phyloP scores from a whole-genome alignment of 371 early-diverging fungal species.

The Mucor saturninus region DNA sequence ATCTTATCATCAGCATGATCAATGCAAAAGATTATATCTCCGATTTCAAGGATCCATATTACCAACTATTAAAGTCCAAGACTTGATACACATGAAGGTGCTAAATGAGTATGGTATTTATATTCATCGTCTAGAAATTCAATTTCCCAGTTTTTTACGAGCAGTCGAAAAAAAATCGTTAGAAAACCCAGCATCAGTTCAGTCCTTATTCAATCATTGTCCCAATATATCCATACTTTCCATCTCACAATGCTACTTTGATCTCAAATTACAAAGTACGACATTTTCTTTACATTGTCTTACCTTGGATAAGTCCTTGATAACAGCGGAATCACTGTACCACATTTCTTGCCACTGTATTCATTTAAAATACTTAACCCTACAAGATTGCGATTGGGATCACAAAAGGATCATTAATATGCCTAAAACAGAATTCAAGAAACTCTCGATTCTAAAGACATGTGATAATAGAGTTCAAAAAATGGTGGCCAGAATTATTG shows the following conservation, averaged over 20 bases:
- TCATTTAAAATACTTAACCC: neutral
- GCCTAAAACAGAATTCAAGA: neutral
- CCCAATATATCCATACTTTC: neutral
- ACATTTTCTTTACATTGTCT: neutral
- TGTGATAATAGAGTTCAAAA: too few species aligned
- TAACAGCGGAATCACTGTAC: neutral
- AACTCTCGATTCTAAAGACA: neutral
- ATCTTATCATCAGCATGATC: neutral
- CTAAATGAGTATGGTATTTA: neutral
- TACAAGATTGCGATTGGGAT: neutral
- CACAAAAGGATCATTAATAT: neutral
- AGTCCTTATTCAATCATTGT: neutral
- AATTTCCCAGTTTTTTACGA: neutral
- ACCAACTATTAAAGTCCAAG: neutral
- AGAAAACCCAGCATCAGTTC: neutral
- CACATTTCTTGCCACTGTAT: neutral
- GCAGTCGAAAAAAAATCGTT: neutral
- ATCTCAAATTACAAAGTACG: neutral
- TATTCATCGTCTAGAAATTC: conserved; percentile 1
- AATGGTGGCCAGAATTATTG: too few species aligned
- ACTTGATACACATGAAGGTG: neutral
- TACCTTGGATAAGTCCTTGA: neutral
- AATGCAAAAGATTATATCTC: neutral
- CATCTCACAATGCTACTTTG: neutral
- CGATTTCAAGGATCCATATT: conserved; percentile 5